Conservation (phyloP, 163 green algal species). For the Coccomyxa subellipsoidea region DNA sequence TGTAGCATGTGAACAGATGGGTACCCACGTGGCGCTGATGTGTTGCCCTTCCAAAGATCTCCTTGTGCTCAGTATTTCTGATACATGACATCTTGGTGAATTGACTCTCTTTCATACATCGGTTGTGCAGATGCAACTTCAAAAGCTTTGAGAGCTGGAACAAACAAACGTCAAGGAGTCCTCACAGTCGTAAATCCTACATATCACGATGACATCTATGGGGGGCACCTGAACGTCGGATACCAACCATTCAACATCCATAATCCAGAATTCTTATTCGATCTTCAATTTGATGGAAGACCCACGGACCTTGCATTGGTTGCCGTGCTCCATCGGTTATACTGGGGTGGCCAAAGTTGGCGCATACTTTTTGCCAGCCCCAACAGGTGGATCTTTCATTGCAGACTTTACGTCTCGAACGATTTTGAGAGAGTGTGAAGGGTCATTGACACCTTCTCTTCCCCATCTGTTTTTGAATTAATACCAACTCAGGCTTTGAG, state of each 20-base stretch:
- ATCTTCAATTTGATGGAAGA: not conserved
- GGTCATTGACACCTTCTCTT: too few species aligned
- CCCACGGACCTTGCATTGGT: not conserved
- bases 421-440: too few species aligned
- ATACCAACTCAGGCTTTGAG: too few species aligned
- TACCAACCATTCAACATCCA: not conserved
- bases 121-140: too few species aligned
- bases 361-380: conserved; percentile 8
- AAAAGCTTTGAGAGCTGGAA: too few species aligned
- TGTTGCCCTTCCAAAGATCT: too few species aligned
- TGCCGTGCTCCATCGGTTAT: conserved; percentile 10
- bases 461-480: too few species aligned
- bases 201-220: not conserved
- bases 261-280: not conserved
- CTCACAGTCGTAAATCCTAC: not conserved
- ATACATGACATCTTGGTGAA: too few species aligned
- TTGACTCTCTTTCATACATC: too few species aligned
- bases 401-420: not conserved
- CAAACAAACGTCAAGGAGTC: not conserved
- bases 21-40: too few species aligned
- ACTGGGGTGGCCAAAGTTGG: conserved; percentile 1
- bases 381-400: conserved; percentile 3
- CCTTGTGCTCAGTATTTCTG: too few species aligned
- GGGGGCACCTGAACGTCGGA: not conserved
- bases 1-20: too few species aligned